Conservation (phyloP, 768 basidiomycete species). For the Amyloporia xantha region DNA sequence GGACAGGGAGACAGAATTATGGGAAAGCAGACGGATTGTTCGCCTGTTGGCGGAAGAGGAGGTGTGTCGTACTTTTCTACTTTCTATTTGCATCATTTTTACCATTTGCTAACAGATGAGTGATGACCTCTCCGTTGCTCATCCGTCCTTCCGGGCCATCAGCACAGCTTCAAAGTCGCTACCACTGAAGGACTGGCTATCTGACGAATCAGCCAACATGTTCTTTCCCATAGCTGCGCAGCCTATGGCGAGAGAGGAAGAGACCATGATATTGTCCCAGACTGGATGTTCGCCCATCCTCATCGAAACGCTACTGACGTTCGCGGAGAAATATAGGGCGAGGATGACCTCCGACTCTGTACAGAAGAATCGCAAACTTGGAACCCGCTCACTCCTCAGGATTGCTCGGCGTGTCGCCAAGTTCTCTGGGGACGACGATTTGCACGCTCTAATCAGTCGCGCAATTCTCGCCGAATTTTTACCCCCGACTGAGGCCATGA, state of each 20-base stretch:
- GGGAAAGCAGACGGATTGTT: constrained; percentile 57
- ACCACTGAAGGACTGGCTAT: constrained; percentile 64
- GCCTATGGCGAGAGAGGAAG: constrained; percentile 52
- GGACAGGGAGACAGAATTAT: constrained; percentile 58
- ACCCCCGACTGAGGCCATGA: constrained; percentile 51
- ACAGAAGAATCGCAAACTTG: constrained; percentile 57
- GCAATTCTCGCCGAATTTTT: constrained; percentile 55
- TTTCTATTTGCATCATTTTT: not conserved
- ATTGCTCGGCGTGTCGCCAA: constrained; percentile 44
- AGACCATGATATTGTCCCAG: constrained; percentile 38
- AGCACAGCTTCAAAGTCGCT: constrained; percentile 57
- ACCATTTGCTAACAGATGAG: constrained; percentile 10
- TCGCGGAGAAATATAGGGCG: constrained; percentile 52
- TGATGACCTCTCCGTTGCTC: constrained; percentile 42
- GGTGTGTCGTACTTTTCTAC: constrained; percentile 24
- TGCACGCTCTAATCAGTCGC: constrained; percentile 41
- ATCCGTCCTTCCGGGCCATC: constrained; percentile 56
- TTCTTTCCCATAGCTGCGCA: constrained; percentile 57
- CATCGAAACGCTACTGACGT: constrained; percentile 38
- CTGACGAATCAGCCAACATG: constrained; percentile 64
- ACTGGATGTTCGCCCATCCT: constrained; percentile 40
- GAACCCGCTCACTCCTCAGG: constrained; percentile 51
- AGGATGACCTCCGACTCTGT: constrained; percentile 49
- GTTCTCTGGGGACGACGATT: constrained; percentile 34
- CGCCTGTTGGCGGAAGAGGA: constrained; percentile 39